Conservation (phyloP, 2,329 filamentous ascomycete species). For the Calonectria honghensis region DNA sequence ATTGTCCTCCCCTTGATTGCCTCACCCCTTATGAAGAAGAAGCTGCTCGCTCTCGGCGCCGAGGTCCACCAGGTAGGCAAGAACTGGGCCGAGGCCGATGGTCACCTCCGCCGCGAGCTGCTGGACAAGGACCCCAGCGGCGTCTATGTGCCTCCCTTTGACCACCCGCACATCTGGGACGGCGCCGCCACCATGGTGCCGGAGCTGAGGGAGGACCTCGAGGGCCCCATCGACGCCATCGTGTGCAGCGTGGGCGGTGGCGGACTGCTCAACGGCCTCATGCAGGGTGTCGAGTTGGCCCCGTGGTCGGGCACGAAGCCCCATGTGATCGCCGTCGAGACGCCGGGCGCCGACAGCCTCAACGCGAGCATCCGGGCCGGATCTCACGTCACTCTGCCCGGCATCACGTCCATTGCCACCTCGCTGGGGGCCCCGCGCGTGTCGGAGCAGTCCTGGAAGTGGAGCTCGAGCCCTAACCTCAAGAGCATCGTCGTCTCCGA, state of each 20-base stretch:
- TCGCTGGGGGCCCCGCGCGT: conserved; percentile 85
- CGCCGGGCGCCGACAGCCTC: conserved; percentile 82
- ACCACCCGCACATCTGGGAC: conserved; percentile 80
- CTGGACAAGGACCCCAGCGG: conserved; percentile 70
- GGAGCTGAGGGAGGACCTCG: conserved; percentile 65
- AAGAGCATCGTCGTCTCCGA: conserved; percentile 63
- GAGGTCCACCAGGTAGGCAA: conserved; percentile 81
- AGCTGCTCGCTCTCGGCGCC: conserved; percentile 81
- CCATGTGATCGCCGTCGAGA: conserved; percentile 84
- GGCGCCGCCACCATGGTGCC: conserved; percentile 77
- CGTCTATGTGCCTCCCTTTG: conserved; percentile 82
- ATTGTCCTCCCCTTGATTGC: conserved; percentile 83
- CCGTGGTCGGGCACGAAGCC: conserved; percentile 60
- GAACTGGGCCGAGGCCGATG: conserved; percentile 82
- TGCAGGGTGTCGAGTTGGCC: conserved; percentile 77
- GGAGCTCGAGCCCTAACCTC: conserved; percentile 68
- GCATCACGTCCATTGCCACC: conserved; percentile 85
- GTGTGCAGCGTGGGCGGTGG: conserved; percentile 89
- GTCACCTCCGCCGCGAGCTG: conserved; percentile 76
- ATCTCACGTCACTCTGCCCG: conserved; percentile 77
- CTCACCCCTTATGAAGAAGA: conserved; percentile 81
- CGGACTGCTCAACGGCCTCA: conserved; percentile 85
- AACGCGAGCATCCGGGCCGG: conserved; percentile 75
- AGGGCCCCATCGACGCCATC: conserved; percentile 77
- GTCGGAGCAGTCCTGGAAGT: conserved; percentile 79